These are phyloP conservation scores for Colletotrichum gloeosporioides DNA, from an alignment of 2,329 filamentous ascomycete species.

Conservation along the genomic window DNA sequence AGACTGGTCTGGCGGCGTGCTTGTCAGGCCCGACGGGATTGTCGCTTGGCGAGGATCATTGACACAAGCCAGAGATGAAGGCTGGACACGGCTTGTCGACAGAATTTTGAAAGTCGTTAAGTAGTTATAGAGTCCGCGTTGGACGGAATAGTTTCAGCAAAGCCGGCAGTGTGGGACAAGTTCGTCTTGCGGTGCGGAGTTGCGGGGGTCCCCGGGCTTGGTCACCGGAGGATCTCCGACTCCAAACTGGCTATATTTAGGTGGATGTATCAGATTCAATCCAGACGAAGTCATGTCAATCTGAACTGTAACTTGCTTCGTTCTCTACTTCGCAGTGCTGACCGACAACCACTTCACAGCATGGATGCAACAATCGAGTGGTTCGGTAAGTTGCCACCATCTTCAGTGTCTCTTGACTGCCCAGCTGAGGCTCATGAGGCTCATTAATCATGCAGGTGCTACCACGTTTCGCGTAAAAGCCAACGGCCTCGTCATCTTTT, in stretches of 20 bases:
- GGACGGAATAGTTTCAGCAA: not conserved
- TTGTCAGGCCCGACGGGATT: not conserved
- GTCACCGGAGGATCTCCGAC: not conserved
- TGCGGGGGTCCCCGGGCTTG: not conserved
- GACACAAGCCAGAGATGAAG: not conserved
- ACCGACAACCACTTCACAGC: not conserved
- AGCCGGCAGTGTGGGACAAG: not conserved
- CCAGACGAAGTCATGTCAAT: not conserved
- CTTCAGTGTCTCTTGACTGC: not conserved
- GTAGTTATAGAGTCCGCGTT: accelerated
- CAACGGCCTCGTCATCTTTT: not conserved
- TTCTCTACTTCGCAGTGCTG: not conserved
- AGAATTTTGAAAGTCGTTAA: not conserved
- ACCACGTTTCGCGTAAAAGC: not conserved
- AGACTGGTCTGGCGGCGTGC: not conserved
- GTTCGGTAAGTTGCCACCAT: not conserved
- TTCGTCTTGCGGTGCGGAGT: not conserved
- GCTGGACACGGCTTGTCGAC: not conserved
- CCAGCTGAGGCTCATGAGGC: not conserved
- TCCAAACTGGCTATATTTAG: not conserved
- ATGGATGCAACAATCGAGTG: not conserved
- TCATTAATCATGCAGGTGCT: not conserved
- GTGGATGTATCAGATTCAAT: not conserved
- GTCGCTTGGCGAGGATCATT: not conserved
- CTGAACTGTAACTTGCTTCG: not conserved